Conservation (phyloP, 371 early-diverging fungal genomes). For the Mortierella sp. region DNA sequence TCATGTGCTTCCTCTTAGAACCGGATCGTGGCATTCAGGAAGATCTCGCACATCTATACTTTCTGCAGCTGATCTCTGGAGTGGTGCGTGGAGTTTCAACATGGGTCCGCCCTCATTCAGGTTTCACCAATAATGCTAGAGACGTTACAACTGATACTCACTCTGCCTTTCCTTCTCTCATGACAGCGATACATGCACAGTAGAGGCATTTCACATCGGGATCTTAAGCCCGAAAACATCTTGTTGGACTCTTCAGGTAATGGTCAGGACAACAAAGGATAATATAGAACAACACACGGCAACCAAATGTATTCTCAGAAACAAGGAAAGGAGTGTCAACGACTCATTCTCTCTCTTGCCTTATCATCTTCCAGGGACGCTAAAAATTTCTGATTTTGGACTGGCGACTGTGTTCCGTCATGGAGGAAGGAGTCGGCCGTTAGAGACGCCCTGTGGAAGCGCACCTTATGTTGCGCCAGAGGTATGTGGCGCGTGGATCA, state of each 20-base stretch:
- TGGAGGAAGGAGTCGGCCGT: slow-evolving; percentile 61
- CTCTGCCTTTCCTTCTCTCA: background rate
- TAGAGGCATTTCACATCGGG: slow-evolving; percentile 65
- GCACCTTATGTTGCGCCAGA: slow-evolving; percentile 94
- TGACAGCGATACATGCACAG: slow-evolving; percentile 48
- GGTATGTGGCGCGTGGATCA: slow-evolving; percentile 75
- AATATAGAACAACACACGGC: background rate
- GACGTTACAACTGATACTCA: background rate
- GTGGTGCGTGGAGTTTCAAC: slow-evolving; percentile 53
- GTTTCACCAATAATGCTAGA: background rate
- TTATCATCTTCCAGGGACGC: slow-evolving; percentile 63
- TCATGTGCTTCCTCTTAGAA: slow-evolving; percentile 46
- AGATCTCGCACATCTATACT: slow-evolving; percentile 78
- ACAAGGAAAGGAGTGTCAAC: background rate
- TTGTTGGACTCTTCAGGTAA: slow-evolving; percentile 65
- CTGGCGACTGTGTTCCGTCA: slow-evolving; percentile 84
- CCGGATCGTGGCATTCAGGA: slow-evolving; percentile 82
- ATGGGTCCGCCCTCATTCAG: background rate
- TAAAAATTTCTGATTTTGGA: slow-evolving; percentile 95
- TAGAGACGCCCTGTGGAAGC: slow-evolving; percentile 85
- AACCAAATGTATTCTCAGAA: background rate
- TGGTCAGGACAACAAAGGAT: background rate
- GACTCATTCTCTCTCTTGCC: background rate
- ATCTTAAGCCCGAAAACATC: slow-evolving; percentile 82
- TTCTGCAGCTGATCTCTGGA: slow-evolving; percentile 75